A percentile compares a stretch with the other conserved stretches of the same genome.
Conservation (phyloP, 331 rosid species). For the Quercus phellos region DNA sequence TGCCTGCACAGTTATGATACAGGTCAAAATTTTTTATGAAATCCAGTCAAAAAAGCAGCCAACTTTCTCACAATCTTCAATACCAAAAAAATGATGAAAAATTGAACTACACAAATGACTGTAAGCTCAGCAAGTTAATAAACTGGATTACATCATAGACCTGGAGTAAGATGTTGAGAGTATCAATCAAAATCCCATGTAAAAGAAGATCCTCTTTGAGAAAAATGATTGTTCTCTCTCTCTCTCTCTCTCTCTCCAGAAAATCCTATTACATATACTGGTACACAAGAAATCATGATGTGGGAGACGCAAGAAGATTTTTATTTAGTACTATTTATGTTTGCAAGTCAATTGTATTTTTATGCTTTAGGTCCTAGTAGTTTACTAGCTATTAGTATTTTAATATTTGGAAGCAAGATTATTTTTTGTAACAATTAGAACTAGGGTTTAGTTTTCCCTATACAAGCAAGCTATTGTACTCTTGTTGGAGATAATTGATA, state of each 20-base stretch:
- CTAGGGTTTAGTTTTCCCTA: too few relatives aligned
- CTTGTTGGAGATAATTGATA: too few relatives aligned
- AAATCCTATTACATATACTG: background rate
- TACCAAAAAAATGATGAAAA: background rate
- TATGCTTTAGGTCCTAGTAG: too few relatives aligned
- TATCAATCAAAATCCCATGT: background rate
- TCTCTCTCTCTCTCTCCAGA: background rate
- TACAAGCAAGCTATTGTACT: too few relatives aligned
- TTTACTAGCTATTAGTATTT: too few relatives aligned
- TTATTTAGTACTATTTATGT: too few relatives aligned
- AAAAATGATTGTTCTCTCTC: background rate
- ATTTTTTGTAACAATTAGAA: too few relatives aligned
- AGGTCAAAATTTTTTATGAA: background rate
- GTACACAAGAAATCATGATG: too few relatives aligned
- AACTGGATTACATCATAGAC: background rate
- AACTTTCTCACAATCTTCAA: background rate
- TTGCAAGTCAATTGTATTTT: too few relatives aligned
- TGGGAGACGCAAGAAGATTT: too few relatives aligned
- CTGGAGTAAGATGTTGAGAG: background rate
- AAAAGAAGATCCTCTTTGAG: background rate
- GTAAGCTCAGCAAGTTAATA: background rate
- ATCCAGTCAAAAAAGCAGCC: background rate
- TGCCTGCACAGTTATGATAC: slow-evolving; percentile 47
- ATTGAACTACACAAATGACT: background rate
- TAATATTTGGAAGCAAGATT: too few relatives aligned